Conservation (phyloP, 1,284 basidiomycete genomes). For the Tetrapyrgos nigripes region DNA sequence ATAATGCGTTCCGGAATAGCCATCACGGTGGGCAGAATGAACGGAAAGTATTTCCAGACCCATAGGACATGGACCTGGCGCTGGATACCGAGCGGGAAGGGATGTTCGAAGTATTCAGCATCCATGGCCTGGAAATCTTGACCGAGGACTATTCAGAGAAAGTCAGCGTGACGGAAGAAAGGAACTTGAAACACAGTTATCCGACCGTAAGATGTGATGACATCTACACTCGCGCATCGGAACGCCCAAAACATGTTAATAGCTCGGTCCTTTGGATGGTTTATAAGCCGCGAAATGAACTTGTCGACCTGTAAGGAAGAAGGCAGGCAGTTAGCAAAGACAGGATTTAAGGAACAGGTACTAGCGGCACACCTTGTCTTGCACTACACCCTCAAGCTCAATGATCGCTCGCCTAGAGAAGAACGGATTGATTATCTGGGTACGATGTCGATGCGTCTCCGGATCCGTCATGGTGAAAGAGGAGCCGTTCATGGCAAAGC, state of each 20-base stretch:
- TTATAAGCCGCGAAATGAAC: constrained; percentile 24
- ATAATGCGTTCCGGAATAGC: neutral
- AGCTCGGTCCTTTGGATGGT: neutral
- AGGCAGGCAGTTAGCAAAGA: neutral
- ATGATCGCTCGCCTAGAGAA: constrained; percentile 34
- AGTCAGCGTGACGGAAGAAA: too few species aligned
- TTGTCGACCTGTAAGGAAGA: constrained; percentile 33
- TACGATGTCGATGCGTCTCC: constrained; percentile 23
- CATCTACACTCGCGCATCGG: constrained; percentile 18
- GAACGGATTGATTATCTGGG: constrained; percentile 26
- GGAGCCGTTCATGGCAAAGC: constrained; percentile 22
- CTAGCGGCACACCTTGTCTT: constrained; percentile 22
- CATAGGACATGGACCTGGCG: neutral
- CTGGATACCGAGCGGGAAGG: neutral
- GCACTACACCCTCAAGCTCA: constrained; percentile 28
- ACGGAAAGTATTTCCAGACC: constrained; percentile 8
- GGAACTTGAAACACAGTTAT: too few species aligned
- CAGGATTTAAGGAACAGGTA: neutral
- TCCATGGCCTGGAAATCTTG: constrained; percentile 15
- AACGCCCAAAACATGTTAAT: constrained; percentile 18
- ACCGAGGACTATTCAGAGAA: constrained; percentile 12
- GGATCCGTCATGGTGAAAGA: constrained; percentile 21
- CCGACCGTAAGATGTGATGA: constrained; percentile 19
- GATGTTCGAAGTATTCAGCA: constrained; percentile 2
- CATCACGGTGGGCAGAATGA: neutral